Evolutionary conservation across 208 protist genomes (phyloP).

Genomic region (Wallacemonas sp.): DNA sequence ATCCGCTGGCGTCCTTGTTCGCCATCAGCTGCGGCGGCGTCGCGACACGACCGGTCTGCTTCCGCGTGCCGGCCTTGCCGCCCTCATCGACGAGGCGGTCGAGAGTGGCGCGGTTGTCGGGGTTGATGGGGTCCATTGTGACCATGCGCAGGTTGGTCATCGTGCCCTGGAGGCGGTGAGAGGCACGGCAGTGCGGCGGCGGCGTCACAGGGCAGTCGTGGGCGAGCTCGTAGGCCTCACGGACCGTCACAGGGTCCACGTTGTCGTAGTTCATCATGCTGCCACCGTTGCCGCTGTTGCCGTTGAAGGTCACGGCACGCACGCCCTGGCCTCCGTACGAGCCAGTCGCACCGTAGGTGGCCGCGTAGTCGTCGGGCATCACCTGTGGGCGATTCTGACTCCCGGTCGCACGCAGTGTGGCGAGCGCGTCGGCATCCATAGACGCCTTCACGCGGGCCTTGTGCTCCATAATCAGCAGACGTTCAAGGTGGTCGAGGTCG

Average conservation of each 20-base stretch:
- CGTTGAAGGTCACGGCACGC: slow-evolving; percentile 7
- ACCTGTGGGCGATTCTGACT: slow-evolving; percentile 42
- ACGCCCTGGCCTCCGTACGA: slow-evolving; percentile 12
- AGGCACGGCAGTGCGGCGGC: slow-evolving; percentile 69
- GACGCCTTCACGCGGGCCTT: slow-evolving; percentile 71
- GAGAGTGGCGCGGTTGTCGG: slow-evolving; percentile 42
- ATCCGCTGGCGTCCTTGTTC: background rate
- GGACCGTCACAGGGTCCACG: slow-evolving; percentile 35
- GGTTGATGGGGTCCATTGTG: slow-evolving; percentile 67
- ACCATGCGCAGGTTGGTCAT: slow-evolving; percentile 64
- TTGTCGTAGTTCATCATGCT: slow-evolving; percentile 25
- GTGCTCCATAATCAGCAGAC: slow-evolving; percentile 88
- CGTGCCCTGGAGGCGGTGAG: slow-evolving; percentile 76
- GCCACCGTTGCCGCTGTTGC: slow-evolving; percentile 14
- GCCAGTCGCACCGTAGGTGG: slow-evolving; percentile 1
- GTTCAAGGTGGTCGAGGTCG: slow-evolving; percentile 86
- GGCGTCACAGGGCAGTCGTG: slow-evolving; percentile 69
- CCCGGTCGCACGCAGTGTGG: slow-evolving; percentile 29
- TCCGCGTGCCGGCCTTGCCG: slow-evolving; percentile 1
- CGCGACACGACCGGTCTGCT: slow-evolving; percentile 3
- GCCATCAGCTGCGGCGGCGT: background rate
- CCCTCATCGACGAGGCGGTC: slow-evolving; percentile 19
- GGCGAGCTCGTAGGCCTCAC: slow-evolving; percentile 64
- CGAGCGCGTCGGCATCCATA: slow-evolving; percentile 60
- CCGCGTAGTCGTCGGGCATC: slow-evolving; percentile 24